Percentiles rank a stretch among this genome's conserved stretches.
These are phyloP conservation scores for Diddensiella transvaalensis DNA, from an alignment of 805 yeast species.

Conservation along the genomic window DNA sequence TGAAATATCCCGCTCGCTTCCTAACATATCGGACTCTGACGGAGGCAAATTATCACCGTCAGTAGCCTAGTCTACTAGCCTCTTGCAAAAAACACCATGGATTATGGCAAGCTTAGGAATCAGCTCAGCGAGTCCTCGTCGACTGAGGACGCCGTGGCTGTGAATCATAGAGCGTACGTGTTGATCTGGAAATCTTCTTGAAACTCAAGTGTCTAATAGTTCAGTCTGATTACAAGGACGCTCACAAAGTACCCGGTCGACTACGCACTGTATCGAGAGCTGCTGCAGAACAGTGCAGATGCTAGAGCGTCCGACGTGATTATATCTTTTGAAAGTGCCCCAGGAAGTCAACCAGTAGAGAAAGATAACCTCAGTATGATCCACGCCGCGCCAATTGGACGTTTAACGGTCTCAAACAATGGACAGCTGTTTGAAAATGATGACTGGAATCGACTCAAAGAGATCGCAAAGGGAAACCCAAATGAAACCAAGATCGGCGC, in stretches of 20 bases:
- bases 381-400: slow-evolving; percentile 24
- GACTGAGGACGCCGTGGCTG: slow-evolving; percentile 34
- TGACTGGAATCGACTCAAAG: slow-evolving; percentile 39
- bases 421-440: slow-evolving; percentile 35
- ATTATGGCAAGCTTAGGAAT: slow-evolving; percentile 10
- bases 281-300: slow-evolving; percentile 41
- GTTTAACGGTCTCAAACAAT: slow-evolving; percentile 34
- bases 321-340: slow-evolving; percentile 27
- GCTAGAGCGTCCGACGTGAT: slow-evolving; percentile 36
- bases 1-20: too few species aligned
- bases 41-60: too few species aligned
- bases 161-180: slow-evolving; percentile 38
- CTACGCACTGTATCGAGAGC: slow-evolving; percentile 39
- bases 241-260: slow-evolving; percentile 42
- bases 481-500: slow-evolving; percentile 42
- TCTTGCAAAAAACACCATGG: too few species aligned
- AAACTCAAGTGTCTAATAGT: neutral
- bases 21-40: too few species aligned
- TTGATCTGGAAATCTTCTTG: slow-evolving; percentile 1
- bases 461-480: slow-evolving; percentile 42
- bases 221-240: slow-evolving; percentile 37
- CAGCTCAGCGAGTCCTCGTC: slow-evolving; percentile 12
- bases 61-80: too few species aligned
- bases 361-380: slow-evolving; percentile 18
- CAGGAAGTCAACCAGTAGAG: slow-evolving; percentile 13